Conservation (phyloP, 805 yeast genomes). For the Peterozyma xylosa region DNA sequence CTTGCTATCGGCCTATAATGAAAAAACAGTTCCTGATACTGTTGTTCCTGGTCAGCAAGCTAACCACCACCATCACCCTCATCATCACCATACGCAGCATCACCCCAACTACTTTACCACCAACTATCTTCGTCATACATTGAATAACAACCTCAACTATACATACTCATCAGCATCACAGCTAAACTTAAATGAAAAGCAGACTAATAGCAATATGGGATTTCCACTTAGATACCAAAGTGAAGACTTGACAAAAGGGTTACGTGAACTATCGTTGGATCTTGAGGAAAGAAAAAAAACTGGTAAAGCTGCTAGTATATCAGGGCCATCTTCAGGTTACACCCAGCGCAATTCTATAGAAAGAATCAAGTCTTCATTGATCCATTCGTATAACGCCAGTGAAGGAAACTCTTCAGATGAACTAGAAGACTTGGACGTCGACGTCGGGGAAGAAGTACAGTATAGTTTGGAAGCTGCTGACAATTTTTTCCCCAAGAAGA, state of each 20-base stretch:
- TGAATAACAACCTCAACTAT: constrained; percentile 3
- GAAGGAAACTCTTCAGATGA: constrained; percentile 1
- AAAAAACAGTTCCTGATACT: constrained; percentile 19
- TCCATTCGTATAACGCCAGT: constrained; percentile 5
- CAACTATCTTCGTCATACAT: constrained; percentile 1
- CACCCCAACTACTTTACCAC: background rate
- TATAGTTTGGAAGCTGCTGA: constrained; percentile 5
- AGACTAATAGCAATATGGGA: background rate
- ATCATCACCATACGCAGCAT: constrained; percentile 3
- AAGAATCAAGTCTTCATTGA: constrained; percentile 6
- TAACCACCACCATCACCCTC: background rate
- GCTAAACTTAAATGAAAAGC: background rate
- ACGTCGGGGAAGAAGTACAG: constrained; percentile 1
- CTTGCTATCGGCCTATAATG: constrained; percentile 19
- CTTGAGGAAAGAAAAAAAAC: background rate
- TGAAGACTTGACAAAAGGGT: background rate
- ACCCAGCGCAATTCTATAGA: background rate
- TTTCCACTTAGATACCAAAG: background rate
- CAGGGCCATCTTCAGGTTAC: constrained; percentile 1
- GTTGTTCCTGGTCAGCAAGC: constrained; percentile 13
- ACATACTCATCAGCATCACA: constrained; percentile 3
- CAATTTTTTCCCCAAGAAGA: background rate
- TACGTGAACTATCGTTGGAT: background rate
- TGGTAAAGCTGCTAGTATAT: constrained; percentile 5
- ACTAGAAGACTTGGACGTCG: constrained; percentile 1